phyloP scores from a whole-genome alignment of 441 rosid species.

The Rhodomyrtus psidioides region DNA sequence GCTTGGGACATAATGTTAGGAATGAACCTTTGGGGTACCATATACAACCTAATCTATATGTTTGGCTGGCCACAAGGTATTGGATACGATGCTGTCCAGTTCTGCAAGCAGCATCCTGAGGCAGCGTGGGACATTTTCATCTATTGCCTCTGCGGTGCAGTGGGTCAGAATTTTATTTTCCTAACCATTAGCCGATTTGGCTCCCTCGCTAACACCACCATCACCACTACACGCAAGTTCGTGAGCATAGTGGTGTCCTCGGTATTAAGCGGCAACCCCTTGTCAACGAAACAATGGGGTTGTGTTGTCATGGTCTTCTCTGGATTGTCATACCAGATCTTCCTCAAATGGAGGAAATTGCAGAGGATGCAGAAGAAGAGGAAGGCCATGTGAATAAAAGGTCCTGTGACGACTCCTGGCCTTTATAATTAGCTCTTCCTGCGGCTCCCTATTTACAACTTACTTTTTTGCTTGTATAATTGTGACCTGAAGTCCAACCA shows the following conservation, averaged over 20 bases:
- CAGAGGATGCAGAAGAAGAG: slow-evolving; percentile 73
- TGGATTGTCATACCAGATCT: slow-evolving; percentile 87
- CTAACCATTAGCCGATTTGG: slow-evolving; percentile 89
- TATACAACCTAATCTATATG: slow-evolving; percentile 87
- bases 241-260: slow-evolving; percentile 91
- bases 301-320: slow-evolving; percentile 90
- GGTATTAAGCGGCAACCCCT: slow-evolving; percentile 78
- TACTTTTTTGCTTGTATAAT: background rate
- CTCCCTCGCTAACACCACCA: slow-evolving; percentile 86
- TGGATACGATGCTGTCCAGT: slow-evolving; percentile 62
- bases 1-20: slow-evolving; percentile 98
- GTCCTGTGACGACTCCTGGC: background rate
- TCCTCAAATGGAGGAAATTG: slow-evolving; percentile 75
- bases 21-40: slow-evolving; percentile 93
- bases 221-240: slow-evolving; percentile 90
- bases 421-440: slow-evolving; percentile 16
- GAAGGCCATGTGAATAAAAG: slow-evolving; percentile 33
- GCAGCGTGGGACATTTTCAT: slow-evolving; percentile 81
- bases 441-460: background rate
- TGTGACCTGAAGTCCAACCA: slow-evolving; percentile 3
- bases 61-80: slow-evolving; percentile 69
- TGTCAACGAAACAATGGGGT: slow-evolving; percentile 88
- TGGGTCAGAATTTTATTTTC: slow-evolving; percentile 95
- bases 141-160: slow-evolving; percentile 89
- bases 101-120: slow-evolving; percentile 86